Conservation (phyloP, 202 grass and related monocot species). For the Schoenoplectus triqueter region DNA sequence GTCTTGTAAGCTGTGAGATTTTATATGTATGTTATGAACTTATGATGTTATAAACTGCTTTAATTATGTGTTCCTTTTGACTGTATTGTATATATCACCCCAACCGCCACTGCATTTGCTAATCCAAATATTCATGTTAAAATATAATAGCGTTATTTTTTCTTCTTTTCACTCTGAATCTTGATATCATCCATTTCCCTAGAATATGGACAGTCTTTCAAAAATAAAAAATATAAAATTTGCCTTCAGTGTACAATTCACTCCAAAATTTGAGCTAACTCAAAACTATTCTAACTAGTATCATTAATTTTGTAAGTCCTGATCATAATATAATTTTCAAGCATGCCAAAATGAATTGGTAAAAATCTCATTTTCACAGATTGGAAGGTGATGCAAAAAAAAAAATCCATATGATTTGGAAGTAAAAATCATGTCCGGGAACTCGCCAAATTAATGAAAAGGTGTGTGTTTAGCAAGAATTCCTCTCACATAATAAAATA, state of each 20-base stretch:
- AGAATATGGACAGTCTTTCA: too few species aligned
- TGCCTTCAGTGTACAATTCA: not conserved
- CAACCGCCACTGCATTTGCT: not conserved
- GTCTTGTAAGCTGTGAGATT: not conserved
- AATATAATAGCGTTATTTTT: not conserved
- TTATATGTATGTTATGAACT: conserved; percentile 1
- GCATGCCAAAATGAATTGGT: not conserved
- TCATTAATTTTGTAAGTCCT: too few species aligned
- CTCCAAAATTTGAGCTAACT: not conserved
- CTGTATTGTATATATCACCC: not conserved
- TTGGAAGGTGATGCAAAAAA: not conserved
- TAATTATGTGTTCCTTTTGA: not conserved
- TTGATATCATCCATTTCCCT: not conserved
- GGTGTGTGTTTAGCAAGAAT: not conserved
- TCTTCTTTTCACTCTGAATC: not conserved
- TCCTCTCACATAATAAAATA: not conserved
- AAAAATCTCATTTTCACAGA: not conserved
- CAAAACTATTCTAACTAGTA: not conserved
- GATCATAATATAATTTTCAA: too few species aligned
- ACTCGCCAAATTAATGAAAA: not conserved
- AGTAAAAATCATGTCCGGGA: not conserved
- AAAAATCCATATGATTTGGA: not conserved
- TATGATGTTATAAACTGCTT: not conserved
- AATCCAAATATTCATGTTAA: not conserved
- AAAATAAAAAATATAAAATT: not conserved